Percentiles rank a stretch among this genome's conserved stretches.
Evolutionary conservation across 2,329 filamentous ascomycete species (phyloP).

Genomic region (Grosmannia huntii): DNA sequence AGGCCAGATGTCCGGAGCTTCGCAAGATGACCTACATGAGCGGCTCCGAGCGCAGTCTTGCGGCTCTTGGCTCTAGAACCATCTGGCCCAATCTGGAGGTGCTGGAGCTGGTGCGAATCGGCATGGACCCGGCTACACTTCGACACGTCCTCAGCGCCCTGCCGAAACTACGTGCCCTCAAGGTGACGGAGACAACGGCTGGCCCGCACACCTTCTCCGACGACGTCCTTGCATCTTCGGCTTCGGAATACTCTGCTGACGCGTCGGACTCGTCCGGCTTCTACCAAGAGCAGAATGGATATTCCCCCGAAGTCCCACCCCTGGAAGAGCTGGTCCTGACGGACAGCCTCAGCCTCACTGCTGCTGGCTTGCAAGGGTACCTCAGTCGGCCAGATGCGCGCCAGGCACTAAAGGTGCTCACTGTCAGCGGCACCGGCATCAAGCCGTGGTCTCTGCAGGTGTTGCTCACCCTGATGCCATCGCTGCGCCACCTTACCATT

Average conservation of each 20-base stretch:
- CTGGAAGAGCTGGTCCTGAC: conserved; percentile 62
- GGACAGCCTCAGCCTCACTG: conserved; percentile 58
- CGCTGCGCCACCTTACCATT: conserved; percentile 44
- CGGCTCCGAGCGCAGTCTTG: conserved; percentile 67
- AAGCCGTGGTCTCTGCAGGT: conserved; percentile 46
- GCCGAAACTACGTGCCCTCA: conserved; percentile 57
- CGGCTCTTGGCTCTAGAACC: conserved; percentile 50
- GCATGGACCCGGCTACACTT: conserved; percentile 57
- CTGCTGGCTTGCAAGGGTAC: conserved; percentile 56
- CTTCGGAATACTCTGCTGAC: not conserved
- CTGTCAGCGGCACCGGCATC: conserved; percentile 60
- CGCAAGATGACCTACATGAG: conserved; percentile 77
- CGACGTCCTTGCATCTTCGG: conserved; percentile 43
- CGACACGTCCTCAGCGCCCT: conserved; percentile 59
- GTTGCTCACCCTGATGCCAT: conserved; percentile 44
- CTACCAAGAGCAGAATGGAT: conserved; percentile 32
- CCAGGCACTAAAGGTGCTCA: conserved; percentile 51
- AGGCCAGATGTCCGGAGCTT: conserved; percentile 70
- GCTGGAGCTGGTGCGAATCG: conserved; percentile 54
- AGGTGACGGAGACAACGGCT: conserved; percentile 54
- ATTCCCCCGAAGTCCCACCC: conserved; percentile 60
- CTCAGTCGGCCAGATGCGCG: conserved; percentile 48
- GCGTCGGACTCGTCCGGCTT: not conserved
- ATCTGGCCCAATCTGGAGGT: conserved; percentile 62
- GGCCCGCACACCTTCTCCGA: conserved; percentile 46